phyloP scores from a whole-genome alignment of 345 rosid genomes.

The Salix brachista region DNA sequence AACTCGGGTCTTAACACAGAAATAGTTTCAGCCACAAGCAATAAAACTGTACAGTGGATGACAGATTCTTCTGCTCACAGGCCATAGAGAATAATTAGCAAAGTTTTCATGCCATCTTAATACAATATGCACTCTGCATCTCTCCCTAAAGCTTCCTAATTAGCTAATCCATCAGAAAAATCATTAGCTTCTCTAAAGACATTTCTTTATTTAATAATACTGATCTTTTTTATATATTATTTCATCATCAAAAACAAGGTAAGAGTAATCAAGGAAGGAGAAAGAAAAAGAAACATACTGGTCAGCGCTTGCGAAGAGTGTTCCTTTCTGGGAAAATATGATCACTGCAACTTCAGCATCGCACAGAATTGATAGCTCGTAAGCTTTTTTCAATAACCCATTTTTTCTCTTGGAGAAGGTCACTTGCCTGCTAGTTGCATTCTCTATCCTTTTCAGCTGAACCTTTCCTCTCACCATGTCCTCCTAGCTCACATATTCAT shows the following conservation, averaged over 20 bases:
- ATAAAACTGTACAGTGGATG: too few species aligned
- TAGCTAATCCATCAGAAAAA: too few species aligned
- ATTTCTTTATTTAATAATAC: too few species aligned
- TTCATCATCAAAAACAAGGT: neutral
- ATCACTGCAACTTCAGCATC: slow-evolving; percentile 58
- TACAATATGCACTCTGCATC: too few species aligned
- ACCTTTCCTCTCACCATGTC: slow-evolving; percentile 62
- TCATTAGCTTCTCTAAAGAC: too few species aligned
- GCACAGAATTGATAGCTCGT: slow-evolving; percentile 58
- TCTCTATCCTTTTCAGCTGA: slow-evolving; percentile 57
- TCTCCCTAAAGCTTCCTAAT: too few species aligned
- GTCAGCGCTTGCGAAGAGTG: slow-evolving; percentile 34
- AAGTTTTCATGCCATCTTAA: too few species aligned
- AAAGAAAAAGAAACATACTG: slow-evolving; percentile 30
- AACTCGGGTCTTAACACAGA: too few species aligned
- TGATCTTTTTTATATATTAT: neutral
- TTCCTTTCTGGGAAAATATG: slow-evolving; percentile 54
- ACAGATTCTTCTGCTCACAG: too few species aligned
- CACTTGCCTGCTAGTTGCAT: slow-evolving; percentile 51
- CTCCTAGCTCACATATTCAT: slow-evolving; percentile 10
- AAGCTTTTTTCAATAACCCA: slow-evolving; percentile 60
- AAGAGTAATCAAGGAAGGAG: neutral
- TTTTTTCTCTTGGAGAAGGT: slow-evolving; percentile 56
- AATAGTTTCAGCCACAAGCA: too few species aligned
- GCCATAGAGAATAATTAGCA: too few species aligned